These are phyloP conservation scores for Cicer bijugum DNA, from an alignment of 306 rosid genomes.

Conservation along the genomic window DNA sequence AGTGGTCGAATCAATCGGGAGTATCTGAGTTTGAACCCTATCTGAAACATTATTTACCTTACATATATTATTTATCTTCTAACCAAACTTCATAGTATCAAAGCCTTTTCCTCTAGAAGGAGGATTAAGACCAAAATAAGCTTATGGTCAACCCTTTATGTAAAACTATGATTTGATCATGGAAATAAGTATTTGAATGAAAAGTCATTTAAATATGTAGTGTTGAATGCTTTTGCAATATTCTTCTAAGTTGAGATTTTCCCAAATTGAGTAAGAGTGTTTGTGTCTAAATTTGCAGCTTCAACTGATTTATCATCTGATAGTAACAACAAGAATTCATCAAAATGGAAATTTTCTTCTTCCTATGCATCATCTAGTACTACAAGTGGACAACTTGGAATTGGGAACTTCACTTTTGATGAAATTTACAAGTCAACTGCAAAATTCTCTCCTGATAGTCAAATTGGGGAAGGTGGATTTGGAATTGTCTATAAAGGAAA, in stretches of 20 bases:
- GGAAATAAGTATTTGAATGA: not conserved
- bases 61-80: no score
- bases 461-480: slow-evolving; percentile 80
- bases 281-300: slow-evolving; percentile 49
- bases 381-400: slow-evolving; percentile 61
- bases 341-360: slow-evolving; percentile 56
- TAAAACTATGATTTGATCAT: not conserved
- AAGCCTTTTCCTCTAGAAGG: not conserved
- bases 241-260: slow-evolving; percentile 28
- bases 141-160: not conserved
- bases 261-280: not conserved
- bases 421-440: slow-evolving; percentile 83
- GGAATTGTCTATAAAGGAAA: slow-evolving; percentile 85
- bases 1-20: no score
- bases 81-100: not conserved
- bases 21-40: no score
- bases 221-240: slow-evolving; percentile 10
- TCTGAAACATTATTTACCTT: no score
- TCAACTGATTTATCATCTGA: slow-evolving; percentile 63
- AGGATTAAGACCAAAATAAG: not conserved
- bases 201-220: not conserved
- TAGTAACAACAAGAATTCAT: slow-evolving; percentile 57
- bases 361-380: slow-evolving; percentile 62
- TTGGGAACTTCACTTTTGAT: slow-evolving; percentile 61
- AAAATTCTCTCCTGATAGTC: slow-evolving; percentile 68